Evolutionary conservation across 116 monocot genomes (phyloP), one percentile per base, ranked within the genome.

Genomic region (Zostera marina): DNA sequence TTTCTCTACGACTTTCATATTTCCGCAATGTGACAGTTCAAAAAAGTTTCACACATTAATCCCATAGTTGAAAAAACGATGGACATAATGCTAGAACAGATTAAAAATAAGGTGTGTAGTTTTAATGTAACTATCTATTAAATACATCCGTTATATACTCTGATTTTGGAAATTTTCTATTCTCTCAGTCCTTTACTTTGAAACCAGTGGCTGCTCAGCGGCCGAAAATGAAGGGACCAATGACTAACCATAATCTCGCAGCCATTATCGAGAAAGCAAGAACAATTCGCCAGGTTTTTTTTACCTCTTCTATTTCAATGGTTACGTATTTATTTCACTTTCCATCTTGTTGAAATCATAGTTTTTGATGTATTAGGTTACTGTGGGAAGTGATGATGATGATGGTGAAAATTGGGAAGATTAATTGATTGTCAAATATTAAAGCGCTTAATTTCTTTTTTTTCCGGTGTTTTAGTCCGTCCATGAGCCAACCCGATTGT

Each of bases 191-290:
- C 17, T 81, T 84, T 74, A 81, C 71, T 68, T 68, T 93, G 57
- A 93, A 84, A 57, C 88, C 93, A 51, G 70, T 77, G 47, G 61
- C 52, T 62, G 60, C 53, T 14, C 22, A 70, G 62, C 84, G 70
- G 64, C 74, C 73, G 17, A 76, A 62, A 58, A 65, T 84, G 7
- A 72, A 72, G 47, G 75, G 76, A 62, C 88, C 84, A 68, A 56
- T 57, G 42, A 84, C 88, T 56, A 93, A 93, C 65, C 61, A 84
- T 16, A 88, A 76, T 47, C 81, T 93, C 70, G 76, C 88, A 63
- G 93, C 93, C 47, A 93, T 93, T 63, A 62, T 93, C 62, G 88
- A 93, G 75, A 93, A 84, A 63, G 88, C 88, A 52, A 81, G 79
- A 69, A 84, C 93, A 57, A 78, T 90, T 42, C 76, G 90, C 22